Conservation (phyloP, 1,139 yeast genomes). For the Debaryomyces coudertii region DNA sequence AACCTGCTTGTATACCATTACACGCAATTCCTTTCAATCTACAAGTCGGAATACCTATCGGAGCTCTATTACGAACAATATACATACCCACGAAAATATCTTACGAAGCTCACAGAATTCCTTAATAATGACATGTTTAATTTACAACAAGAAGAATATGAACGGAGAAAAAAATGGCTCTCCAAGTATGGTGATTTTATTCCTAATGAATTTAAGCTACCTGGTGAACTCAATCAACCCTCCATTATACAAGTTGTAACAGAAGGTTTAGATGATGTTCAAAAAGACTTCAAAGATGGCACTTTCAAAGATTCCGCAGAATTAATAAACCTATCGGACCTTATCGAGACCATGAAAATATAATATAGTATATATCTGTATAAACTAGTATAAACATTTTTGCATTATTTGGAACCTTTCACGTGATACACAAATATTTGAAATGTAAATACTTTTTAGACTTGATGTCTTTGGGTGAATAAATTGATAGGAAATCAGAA, state of each 20-base stretch:
- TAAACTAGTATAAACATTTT: background rate
- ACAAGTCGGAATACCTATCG: constrained; percentile 39
- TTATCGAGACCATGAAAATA: constrained; percentile 7
- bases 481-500: background rate
- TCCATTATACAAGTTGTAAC: constrained; percentile 46
- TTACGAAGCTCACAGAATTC: constrained; percentile 34
- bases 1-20: constrained; percentile 41
- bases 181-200: constrained; percentile 45
- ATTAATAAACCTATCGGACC: constrained; percentile 29
- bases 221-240: constrained; percentile 45
- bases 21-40: constrained; percentile 36
- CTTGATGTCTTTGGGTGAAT: background rate
- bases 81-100: constrained; percentile 42
- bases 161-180: constrained; percentile 42
- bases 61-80: constrained; percentile 48
- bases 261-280: constrained; percentile 44
- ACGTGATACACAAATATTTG: background rate
- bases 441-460: background rate
- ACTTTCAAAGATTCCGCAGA: constrained; percentile 16
- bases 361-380: background rate
- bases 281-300: constrained; percentile 22
- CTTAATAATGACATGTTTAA: constrained; percentile 37
- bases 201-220: constrained; percentile 44
- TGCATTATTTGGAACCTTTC: constrained; percentile 2
- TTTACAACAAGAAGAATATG: constrained; percentile 40